Percentiles rank a stretch among this genome's conserved stretches.
These are phyloP conservation scores for Peterozyma toletana DNA, from an alignment of 805 yeast species.

Conservation along the genomic window DNA sequence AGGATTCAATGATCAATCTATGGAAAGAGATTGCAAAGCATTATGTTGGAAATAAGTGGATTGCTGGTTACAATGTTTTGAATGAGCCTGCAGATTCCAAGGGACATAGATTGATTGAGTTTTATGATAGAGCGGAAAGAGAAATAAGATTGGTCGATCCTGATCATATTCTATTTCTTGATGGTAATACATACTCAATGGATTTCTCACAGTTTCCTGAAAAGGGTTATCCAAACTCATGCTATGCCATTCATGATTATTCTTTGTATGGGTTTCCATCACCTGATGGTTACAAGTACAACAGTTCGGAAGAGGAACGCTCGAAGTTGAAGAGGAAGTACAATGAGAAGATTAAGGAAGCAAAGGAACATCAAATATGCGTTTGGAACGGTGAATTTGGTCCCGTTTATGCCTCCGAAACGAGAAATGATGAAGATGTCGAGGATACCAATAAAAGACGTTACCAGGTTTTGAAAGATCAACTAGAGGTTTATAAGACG, in stretches of 20 bases:
- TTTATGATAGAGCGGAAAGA: constrained; percentile 29
- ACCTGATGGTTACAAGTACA: constrained; percentile 22
- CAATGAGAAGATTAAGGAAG: constrained; percentile 35
- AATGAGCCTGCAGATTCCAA: constrained; percentile 44
- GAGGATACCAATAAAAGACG: constrained; percentile 31
- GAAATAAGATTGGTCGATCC: constrained; percentile 37
- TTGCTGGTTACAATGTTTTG: constrained; percentile 49
- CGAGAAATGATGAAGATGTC: constrained; percentile 32
- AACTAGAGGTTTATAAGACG: constrained; percentile 31
- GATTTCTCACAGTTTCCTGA: constrained; percentile 42
- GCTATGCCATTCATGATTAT: constrained; percentile 46
- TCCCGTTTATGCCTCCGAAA: constrained; percentile 37
- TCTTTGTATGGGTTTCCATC: constrained; percentile 38
- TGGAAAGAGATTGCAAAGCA: constrained; percentile 38
- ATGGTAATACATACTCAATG: constrained; percentile 44
- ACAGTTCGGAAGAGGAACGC: constrained; percentile 28
- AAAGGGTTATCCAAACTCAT: constrained; percentile 31
- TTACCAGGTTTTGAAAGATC: constrained; percentile 36
- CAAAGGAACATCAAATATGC: constrained; percentile 31
- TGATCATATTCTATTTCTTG: constrained; percentile 40
- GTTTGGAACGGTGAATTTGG: constrained; percentile 53
- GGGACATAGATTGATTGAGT: constrained; percentile 30
- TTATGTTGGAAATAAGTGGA: constrained; percentile 38
- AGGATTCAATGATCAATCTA: constrained; percentile 35
- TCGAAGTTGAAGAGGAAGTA: constrained; percentile 29